Percentiles rank a stretch among this genome's conserved stretches.
phyloP scores from a whole-genome alignment of 2,329 filamentous ascomycete species.

The Aspergillus candidus region DNA sequence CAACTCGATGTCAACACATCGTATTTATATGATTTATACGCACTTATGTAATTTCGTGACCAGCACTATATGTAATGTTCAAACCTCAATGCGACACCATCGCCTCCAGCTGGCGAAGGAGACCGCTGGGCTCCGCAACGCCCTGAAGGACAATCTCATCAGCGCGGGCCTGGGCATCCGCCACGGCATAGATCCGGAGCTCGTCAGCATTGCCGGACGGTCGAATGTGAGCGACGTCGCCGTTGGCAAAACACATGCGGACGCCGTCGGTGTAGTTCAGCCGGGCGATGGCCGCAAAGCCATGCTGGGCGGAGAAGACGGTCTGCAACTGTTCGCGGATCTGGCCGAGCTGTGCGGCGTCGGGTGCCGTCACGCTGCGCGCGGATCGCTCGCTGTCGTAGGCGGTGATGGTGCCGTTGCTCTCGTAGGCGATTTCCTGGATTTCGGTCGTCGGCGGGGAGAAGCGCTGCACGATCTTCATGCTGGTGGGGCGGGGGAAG shows the following conservation, averaged over 20 bases:
- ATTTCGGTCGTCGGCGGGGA: conserved; percentile 18
- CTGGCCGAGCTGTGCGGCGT: conserved; percentile 10
- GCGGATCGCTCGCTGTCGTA: conserved; percentile 5
- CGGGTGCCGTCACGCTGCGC: conserved; percentile 7
- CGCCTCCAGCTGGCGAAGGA: conserved; percentile 20
- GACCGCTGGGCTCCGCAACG: conserved; percentile 23
- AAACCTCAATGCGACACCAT: conserved; percentile 3
- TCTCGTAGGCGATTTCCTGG: conserved; percentile 16
- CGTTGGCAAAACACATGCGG: conserved; percentile 26
- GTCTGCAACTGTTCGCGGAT: conserved; percentile 22
- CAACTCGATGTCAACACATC: no score
- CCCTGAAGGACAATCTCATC: conserved; percentile 23
- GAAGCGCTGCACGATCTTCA: conserved; percentile 26
- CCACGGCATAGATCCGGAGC: conserved; percentile 29
- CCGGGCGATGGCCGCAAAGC: conserved; percentile 19
- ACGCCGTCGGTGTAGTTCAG: conserved; percentile 30
- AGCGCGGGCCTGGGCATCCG: conserved; percentile 25
- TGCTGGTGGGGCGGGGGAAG: conserved; percentile 25
- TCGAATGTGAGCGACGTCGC: conserved; percentile 29
- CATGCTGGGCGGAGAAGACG: conserved; percentile 22
- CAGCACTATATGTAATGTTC: no score
- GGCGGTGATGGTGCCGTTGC: conserved; percentile 9
- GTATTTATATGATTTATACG: no score
- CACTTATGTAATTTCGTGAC: no score
- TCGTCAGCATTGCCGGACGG: conserved; percentile 32